Conservation (phyloP, 805 yeast species). For the Metschnikowia vanudenii region DNA sequence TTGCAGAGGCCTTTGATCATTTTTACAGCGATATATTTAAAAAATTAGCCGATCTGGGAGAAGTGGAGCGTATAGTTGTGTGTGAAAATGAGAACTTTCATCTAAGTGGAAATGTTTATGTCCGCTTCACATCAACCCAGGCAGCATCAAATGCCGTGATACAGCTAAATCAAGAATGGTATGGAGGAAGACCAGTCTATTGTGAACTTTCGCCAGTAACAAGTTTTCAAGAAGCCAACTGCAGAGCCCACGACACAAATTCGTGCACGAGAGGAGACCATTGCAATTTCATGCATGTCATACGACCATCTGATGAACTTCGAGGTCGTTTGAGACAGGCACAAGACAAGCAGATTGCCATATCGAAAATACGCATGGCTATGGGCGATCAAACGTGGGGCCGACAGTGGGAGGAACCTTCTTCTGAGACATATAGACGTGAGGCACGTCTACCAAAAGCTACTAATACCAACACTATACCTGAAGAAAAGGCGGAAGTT, state of each 20-base stretch:
- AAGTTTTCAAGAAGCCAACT: slow-evolving; percentile 67
- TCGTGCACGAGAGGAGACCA: slow-evolving; percentile 75
- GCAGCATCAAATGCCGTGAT: slow-evolving; percentile 62
- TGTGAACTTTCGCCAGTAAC: slow-evolving; percentile 77
- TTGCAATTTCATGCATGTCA: slow-evolving; percentile 85
- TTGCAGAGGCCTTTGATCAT: slow-evolving; percentile 52
- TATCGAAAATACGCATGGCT: slow-evolving; percentile 15
- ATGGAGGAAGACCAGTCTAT: slow-evolving; percentile 70
- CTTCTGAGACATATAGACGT: slow-evolving; percentile 10
- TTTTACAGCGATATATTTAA: slow-evolving; percentile 71
- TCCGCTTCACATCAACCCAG: slow-evolving; percentile 52
- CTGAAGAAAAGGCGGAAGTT: not conserved
- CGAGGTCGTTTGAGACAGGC: slow-evolving; percentile 39
- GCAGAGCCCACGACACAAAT: slow-evolving; percentile 64
- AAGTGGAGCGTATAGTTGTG: slow-evolving; percentile 61
- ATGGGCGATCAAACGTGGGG: slow-evolving; percentile 19
- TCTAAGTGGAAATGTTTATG: slow-evolving; percentile 81
- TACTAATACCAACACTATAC: not conserved
- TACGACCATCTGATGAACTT: slow-evolving; percentile 50
- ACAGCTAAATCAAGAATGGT: slow-evolving; percentile 78
- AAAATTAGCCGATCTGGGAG: slow-evolving; percentile 52
- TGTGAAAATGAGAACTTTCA: slow-evolving; percentile 85
- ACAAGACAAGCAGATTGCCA: slow-evolving; percentile 32
- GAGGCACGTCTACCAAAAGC: not conserved
- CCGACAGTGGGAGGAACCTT: slow-evolving; percentile 18